Conservation (phyloP, 2,329 filamentous ascomycete species). For the Albophoma yamanashiensis region DNA sequence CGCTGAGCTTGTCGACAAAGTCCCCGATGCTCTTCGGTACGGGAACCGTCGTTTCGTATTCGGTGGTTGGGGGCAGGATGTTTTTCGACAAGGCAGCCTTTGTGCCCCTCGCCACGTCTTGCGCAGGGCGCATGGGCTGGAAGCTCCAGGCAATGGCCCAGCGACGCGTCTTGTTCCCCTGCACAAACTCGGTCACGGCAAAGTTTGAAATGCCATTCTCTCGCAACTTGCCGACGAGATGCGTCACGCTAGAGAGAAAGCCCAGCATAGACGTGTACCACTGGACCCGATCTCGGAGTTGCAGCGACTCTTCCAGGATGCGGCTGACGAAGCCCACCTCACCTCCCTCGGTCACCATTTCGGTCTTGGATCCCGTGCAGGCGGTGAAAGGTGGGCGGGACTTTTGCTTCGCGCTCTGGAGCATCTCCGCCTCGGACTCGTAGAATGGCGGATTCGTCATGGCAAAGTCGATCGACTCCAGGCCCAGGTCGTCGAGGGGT, state of each 20-base stretch:
- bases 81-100: slow-evolving; percentile 26
- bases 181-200: slow-evolving; percentile 69
- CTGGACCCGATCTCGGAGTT: slow-evolving; percentile 47
- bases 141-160: slow-evolving; percentile 93
- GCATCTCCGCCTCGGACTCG: slow-evolving; percentile 58
- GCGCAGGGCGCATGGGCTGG: slow-evolving; percentile 49
- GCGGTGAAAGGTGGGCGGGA: slow-evolving; percentile 57
- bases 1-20: slow-evolving; percentile 24
- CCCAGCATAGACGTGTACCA: slow-evolving; percentile 95
- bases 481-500: slow-evolving; percentile 43
- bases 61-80: slow-evolving; percentile 31
- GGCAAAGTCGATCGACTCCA: slow-evolving; percentile 58
- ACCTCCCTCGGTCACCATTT: slow-evolving; percentile 79
- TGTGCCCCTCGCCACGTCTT: slow-evolving; percentile 32
- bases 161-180: slow-evolving; percentile 66
- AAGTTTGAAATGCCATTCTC: slow-evolving; percentile 59
- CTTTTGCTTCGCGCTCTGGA: slow-evolving; percentile 55
- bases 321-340: slow-evolving; percentile 64
- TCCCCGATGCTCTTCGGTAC: slow-evolving; percentile 26
- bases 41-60: slow-evolving; percentile 34
- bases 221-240: slow-evolving; percentile 48
- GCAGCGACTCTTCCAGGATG: slow-evolving; percentile 60
- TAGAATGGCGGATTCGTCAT: slow-evolving; percentile 98
- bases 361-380: slow-evolving; percentile 64
- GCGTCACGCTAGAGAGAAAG: slow-evolving; percentile 59